phyloP scores from a whole-genome alignment of 2,329 filamentous ascomycete genomes.

The Sporothrix protearum region DNA sequence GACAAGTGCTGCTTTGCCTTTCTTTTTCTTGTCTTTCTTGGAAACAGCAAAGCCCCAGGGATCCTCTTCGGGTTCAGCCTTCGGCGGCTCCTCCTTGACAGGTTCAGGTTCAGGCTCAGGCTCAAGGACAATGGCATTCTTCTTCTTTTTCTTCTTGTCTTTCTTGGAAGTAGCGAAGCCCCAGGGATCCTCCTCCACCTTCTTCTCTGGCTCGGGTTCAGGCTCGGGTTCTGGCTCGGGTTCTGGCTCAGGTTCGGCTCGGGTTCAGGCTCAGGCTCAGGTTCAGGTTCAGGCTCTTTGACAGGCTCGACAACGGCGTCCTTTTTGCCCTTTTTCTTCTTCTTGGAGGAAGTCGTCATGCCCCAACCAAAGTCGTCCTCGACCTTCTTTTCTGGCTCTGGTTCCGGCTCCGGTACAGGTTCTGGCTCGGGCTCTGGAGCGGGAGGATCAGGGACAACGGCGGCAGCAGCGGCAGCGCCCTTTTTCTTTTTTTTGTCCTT shows the following conservation, averaged over 20 bases:
- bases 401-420: constrained; percentile 14
- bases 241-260: constrained; percentile 20
- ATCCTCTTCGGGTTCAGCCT: constrained; percentile 20
- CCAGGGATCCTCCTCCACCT: constrained; percentile 25
- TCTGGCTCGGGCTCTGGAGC: constrained; percentile 11
- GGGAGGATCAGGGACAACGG: not conserved
- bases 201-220: constrained; percentile 21
- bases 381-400: constrained; percentile 6
- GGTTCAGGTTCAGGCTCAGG: constrained; percentile 26
- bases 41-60: constrained; percentile 17
- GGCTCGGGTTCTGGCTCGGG: constrained; percentile 3
- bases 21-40: constrained; percentile 33
- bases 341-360: constrained; percentile 34
- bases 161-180: constrained; percentile 21
- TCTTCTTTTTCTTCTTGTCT: constrained; percentile 33
- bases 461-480: not conserved
- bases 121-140: constrained; percentile 25
- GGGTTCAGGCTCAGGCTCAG: constrained; percentile 23
- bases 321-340: constrained; percentile 36
- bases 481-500: constrained; percentile 33
- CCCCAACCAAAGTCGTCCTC: constrained; percentile 22
- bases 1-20: constrained; percentile 19
- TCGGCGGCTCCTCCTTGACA: constrained; percentile 13
- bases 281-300: constrained; percentile 24
- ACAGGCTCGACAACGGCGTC: constrained; percentile 15